A percentile compares a stretch with the other conserved stretches of the same genome.
Evolutionary conservation across 164 flowering plant species (phyloP).

Genomic region (Saururus chinensis): DNA sequence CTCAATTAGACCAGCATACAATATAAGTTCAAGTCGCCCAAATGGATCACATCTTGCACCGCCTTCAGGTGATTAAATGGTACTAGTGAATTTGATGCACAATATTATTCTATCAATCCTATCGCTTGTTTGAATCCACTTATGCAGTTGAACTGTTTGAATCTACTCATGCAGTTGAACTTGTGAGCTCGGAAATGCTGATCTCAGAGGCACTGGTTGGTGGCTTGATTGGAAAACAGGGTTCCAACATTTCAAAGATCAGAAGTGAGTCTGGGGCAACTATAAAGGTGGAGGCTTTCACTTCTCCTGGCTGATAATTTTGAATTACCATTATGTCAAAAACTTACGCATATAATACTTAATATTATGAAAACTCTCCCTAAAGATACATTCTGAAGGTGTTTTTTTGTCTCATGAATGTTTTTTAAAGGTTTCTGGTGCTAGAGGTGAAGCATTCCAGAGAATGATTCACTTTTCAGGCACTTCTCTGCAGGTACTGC

Average conservation of each 20-base stretch:
- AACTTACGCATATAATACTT: neutral
- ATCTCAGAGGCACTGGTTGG: constrained; percentile 70
- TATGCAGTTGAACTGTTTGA: neutral
- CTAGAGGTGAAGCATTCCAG: constrained; percentile 60
- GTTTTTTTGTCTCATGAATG: neutral
- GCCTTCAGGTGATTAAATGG: constrained; percentile 44
- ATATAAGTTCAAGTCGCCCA: constrained; percentile 21
- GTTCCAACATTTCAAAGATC: constrained; percentile 78
- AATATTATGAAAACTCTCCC: too few relatives aligned
- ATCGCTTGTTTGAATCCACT: too few relatives aligned
- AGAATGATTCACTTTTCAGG: constrained; percentile 72
- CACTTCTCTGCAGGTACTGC: constrained; percentile 54
- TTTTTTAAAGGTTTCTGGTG: constrained; percentile 56
- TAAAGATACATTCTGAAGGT: too few relatives aligned
- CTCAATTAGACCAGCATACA: constrained; percentile 58
- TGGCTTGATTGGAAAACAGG: constrained; percentile 79
- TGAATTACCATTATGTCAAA: neutral
- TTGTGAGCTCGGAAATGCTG: constrained; percentile 60
- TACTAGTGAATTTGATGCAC: neutral
- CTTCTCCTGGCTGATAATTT: too few relatives aligned
- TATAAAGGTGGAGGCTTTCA: constrained; percentile 45
- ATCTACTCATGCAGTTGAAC: constrained; percentile 78
- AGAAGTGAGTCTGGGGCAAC: constrained; percentile 72
- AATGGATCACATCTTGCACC: constrained; percentile 40
- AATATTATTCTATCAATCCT: too few relatives aligned